Evolutionary conservation across 2,329 filamentous ascomycete genomes (phyloP), one percentile per base, ranked within the genome.

Genomic region (Trichoderma pleuroti): DNA sequence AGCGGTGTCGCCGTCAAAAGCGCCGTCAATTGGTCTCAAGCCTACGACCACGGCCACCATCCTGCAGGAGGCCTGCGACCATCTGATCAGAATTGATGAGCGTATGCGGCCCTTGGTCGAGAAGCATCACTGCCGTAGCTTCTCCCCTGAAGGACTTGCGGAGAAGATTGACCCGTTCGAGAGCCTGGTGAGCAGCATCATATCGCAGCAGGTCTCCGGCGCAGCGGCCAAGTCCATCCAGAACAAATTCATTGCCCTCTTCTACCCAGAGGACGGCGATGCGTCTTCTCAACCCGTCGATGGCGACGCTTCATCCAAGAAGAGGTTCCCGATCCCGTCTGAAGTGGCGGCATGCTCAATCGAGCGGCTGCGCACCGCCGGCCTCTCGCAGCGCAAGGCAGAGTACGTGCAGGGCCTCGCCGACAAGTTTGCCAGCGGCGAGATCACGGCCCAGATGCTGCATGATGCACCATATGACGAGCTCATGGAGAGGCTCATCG

Each of bases 161-260:
- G 93, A 98, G 80, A 86, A 89, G 73, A 88, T 98, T 72, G 93
- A 98, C 80, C 96, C 96, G 0, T 99, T 98, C 77, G 91, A 92
- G 75, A 90, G 89, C 70, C 86, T 99, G 39, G 87, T 89, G 49
- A 94, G 91, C 80, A 92, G 94, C 65, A 98, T 99, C 78, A 97
- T 98, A 76, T 94, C 93, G 67, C 96, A 98, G 82, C 96, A 99
- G 83, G 95, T 99, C 24, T 97, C 94, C 1, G 94, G 95, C 21
- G 93, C 94, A 7, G 96, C 96, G 0, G 96, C 96, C 14, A 91
- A 89, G 74, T 92, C 92, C 7, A 98, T 99, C 82, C 94, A 95
- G 80, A 87, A 87, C 63, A 95, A 93, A 74, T 98, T 98, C 79
- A 82, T 97, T 24, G 85, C 84, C 1, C 82, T 98, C 7, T 98